Conservation (phyloP, 2,329 filamentous ascomycete genomes). For the Plectosphaerella cucumerina region DNA sequence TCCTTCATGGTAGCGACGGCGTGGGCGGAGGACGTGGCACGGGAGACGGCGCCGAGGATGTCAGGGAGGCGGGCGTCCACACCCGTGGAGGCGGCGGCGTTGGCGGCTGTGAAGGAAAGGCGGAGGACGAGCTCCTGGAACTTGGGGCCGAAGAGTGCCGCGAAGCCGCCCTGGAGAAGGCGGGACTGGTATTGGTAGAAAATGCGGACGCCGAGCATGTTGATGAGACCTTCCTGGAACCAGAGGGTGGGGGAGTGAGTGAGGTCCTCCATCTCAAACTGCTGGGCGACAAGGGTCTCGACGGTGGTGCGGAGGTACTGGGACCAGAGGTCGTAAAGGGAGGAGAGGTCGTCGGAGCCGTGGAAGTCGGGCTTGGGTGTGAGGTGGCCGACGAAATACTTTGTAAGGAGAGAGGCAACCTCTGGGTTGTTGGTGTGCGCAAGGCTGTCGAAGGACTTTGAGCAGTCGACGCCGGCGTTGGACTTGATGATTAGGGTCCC, state of each 20-base stretch:
- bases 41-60: constrained; percentile 36
- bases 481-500: constrained; percentile 49
- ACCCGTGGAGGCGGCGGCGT: constrained; percentile 25
- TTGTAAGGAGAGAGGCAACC: constrained; percentile 46
- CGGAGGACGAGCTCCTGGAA: constrained; percentile 49
- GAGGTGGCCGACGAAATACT: constrained; percentile 50
- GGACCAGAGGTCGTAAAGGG: constrained; percentile 45
- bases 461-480: constrained; percentile 51
- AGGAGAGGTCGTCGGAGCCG: constrained; percentile 30
- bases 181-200: constrained; percentile 51
- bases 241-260: constrained; percentile 40
- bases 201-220: constrained; percentile 43
- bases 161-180: constrained; percentile 45
- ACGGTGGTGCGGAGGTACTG: constrained; percentile 43
- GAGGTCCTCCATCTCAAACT: constrained; percentile 49
- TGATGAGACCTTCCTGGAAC: constrained; percentile 41
- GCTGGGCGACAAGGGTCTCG: constrained; percentile 47
- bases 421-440: constrained; percentile 52
- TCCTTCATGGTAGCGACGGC: constrained; percentile 42
- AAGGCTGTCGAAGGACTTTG: constrained; percentile 47
- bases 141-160: constrained; percentile 45
- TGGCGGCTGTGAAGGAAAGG: constrained; percentile 45
- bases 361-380: constrained; percentile 2
- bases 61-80: constrained; percentile 35
- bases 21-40: constrained; percentile 38